Percentiles rank a stretch among this genome's conserved stretches.
These are phyloP conservation scores for Nannochloris sp. DNA, from an alignment of 139 green algal genomes.

Conservation along the genomic window DNA sequence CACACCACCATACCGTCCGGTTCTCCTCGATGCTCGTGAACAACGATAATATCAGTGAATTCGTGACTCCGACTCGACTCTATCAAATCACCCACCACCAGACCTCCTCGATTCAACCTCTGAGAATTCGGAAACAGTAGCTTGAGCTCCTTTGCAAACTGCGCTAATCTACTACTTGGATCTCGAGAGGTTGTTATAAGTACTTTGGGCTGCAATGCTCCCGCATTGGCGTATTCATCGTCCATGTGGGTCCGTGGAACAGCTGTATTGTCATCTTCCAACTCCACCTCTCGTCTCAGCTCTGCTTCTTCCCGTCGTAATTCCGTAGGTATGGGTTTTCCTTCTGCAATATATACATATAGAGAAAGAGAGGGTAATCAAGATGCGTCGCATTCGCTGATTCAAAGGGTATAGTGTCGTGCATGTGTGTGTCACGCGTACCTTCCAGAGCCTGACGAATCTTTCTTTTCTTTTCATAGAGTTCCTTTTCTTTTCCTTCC, in stretches of 20 bases:
- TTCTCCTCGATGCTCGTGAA: constrained; percentile 96
- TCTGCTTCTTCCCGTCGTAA: constrained; percentile 65
- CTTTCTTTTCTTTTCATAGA: constrained; percentile 87
- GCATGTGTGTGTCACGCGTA: constrained; percentile 15
- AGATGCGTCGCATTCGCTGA: no score
- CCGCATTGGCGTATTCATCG: constrained; percentile 92
- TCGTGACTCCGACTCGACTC: constrained; percentile 73
- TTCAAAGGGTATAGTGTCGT: background rate
- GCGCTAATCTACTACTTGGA: constrained; percentile 73
- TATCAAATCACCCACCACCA: constrained; percentile 80
- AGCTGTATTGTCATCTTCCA: constrained; percentile 96
- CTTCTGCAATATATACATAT: constrained; percentile 56
- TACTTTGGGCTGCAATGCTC: constrained; percentile 79
- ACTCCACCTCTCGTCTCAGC: constrained; percentile 71
- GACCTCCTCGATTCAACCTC: constrained; percentile 81
- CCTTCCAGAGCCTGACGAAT: constrained; percentile 79
- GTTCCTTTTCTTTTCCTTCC: constrained; percentile 11
- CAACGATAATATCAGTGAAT: constrained; percentile 93
- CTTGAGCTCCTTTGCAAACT: constrained; percentile 98
- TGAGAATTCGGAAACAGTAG: constrained; percentile 87
- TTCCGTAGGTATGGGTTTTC: constrained; percentile 94
- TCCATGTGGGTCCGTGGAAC: constrained; percentile 80
- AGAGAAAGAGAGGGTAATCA: no score
- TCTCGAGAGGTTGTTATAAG: constrained; percentile 92
- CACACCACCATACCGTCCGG: constrained; percentile 94